phyloP scores from a whole-genome alignment of 306 rosid genomes.

The Ormosia emarginata region DNA sequence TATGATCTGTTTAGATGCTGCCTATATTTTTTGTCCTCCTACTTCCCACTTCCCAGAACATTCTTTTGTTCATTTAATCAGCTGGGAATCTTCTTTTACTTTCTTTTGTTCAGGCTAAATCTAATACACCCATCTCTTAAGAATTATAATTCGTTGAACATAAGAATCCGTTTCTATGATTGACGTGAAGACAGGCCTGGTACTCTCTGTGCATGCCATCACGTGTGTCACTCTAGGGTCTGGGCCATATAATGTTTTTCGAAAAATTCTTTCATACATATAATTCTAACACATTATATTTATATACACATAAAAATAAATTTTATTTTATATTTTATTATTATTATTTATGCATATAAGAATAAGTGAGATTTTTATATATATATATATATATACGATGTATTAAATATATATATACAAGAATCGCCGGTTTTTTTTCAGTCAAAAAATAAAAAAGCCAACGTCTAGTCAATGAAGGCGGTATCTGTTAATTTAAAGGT shows the following conservation, averaged over 20 bases:
- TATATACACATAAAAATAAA: no score
- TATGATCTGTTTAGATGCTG: neutral
- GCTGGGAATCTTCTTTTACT: neutral
- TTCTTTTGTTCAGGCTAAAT: neutral
- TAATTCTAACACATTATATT: no score
- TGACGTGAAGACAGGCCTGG: neutral
- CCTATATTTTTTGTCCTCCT: neutral
- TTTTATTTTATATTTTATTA: no score
- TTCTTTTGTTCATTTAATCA: neutral
- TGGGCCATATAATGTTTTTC: neutral
- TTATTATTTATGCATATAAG: no score
- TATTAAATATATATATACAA: no score
- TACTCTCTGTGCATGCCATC: neutral
- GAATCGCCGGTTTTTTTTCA: no score
- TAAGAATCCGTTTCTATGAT: neutral
- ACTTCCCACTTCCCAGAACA: neutral
- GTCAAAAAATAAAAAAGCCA: no score
- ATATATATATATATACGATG: no score
- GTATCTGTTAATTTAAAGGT: no score
- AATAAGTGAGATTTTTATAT: no score
- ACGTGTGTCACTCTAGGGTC: neutral
- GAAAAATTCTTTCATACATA: no score
- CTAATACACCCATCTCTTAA: neutral
- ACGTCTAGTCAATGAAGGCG: no score
- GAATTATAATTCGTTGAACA: neutral